Base-by-base conservation (phyloP, 2,329 filamentous ascomycete genomes). In the Oidium heveae region DNA sequence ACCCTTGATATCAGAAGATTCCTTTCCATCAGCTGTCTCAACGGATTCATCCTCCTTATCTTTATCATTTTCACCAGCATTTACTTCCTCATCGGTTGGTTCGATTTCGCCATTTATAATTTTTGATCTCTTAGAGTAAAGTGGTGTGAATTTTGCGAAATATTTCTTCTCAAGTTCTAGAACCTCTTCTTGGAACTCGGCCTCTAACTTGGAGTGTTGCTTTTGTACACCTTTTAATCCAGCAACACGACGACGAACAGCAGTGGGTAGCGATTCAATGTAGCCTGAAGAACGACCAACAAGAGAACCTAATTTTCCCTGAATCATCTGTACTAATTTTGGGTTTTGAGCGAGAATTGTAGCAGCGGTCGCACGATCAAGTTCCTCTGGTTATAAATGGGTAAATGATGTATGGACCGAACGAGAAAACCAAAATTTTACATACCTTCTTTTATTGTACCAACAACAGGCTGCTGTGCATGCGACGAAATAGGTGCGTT, bases 151-250 rank as follows among this genome's bases (percentile, higher is more conserved):
- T 72, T 96, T 96, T 71, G 85, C 86, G 64, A 96, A 96, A 72
- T 94, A 98, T 73, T 95, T 95, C 79, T 98, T 98, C 77, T 98
- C 91, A 32, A 98, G 79, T 70, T 95, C 82, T 56, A 98, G 77
- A 58, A 98, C 88, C 72, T 96, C 93, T 70, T 96, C 88, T 69
- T 98, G 93, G 71, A 98, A 96, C 71, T 95, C 83, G 54, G 87
- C 86, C 75, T 98, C 93, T 63, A 98, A 82, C 73, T 96, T 95
- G 58, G 89, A 86, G 73, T 98, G 91, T 65, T 96, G 88, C 72
- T 95, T 95, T 72, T 98, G 91, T 63, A 98, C 87, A 62, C 89
- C 93, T 74, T 96, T 95, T 59, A 98, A 76, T 62, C 91, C 93
- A 58, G 88, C 82, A 60, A 98, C 89, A 66, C 91, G 88, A 67